These are phyloP conservation scores for Mariannaea sp. DNA, from an alignment of 2,329 filamentous ascomycete genomes.

Conservation along the genomic window DNA sequence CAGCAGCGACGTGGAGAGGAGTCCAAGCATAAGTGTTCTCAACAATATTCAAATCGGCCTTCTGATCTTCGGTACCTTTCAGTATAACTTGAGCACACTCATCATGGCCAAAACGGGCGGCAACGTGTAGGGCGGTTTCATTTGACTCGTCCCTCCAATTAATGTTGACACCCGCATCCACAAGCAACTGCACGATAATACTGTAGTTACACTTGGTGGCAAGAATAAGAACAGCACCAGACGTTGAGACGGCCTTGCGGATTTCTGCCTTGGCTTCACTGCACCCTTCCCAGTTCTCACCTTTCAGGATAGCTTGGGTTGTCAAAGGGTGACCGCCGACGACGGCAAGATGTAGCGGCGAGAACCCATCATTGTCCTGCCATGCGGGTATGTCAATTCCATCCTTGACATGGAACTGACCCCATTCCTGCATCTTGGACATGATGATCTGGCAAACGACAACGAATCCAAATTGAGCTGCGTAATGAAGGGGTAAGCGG, in stretches of 20 bases:
- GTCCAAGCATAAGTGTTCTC: slow-evolving; percentile 94
- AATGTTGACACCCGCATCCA: slow-evolving; percentile 87
- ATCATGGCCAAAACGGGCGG: slow-evolving; percentile 83
- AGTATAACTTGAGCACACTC: slow-evolving; percentile 80
- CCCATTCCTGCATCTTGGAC: slow-evolving; percentile 86
- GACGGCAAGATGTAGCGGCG: slow-evolving; percentile 89
- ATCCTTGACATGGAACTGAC: slow-evolving; percentile 79
- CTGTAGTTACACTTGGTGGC: slow-evolving; percentile 88
- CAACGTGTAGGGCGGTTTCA: slow-evolving; percentile 90
- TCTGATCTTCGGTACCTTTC: slow-evolving; percentile 70
- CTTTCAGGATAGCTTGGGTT: slow-evolving; percentile 77
- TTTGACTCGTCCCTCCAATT: slow-evolving; percentile 91
- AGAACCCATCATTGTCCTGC: slow-evolving; percentile 92
- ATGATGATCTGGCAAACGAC: slow-evolving; percentile 89
- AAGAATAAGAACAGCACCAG: slow-evolving; percentile 83
- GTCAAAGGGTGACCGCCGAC: slow-evolving; percentile 89
- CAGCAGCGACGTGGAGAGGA: slow-evolving; percentile 88
- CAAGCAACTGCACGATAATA: slow-evolving; percentile 82
- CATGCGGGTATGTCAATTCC: slow-evolving; percentile 87
- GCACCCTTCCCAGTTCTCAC: slow-evolving; percentile 75
- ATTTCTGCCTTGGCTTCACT: slow-evolving; percentile 66
- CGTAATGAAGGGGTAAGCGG: slow-evolving; percentile 87
- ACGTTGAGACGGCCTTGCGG: slow-evolving; percentile 75
- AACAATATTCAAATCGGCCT: slow-evolving; percentile 73
- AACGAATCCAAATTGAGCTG: slow-evolving; percentile 91